These are phyloP conservation scores for Debaryomyces maramus DNA, from an alignment of 805 yeast genomes.

Conservation along the genomic window DNA sequence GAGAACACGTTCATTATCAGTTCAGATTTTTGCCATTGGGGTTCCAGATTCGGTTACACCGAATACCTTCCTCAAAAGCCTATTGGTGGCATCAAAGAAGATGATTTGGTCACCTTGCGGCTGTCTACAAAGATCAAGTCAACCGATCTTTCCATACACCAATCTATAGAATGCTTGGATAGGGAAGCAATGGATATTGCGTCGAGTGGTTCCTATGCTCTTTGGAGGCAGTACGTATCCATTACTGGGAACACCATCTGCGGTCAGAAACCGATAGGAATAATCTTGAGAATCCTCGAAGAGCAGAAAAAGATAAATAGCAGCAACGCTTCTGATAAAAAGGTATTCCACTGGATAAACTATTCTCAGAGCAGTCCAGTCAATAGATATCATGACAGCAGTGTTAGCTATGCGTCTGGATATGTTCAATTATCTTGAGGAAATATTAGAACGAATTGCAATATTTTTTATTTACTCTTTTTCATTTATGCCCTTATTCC, in stretches of 20 bases:
- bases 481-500: too few species aligned
- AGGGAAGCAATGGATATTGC: conserved; percentile 65
- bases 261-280: conserved; percentile 80
- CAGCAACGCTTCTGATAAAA: background rate
- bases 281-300: conserved; percentile 59
- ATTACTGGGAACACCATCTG: conserved; percentile 87
- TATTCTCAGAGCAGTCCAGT: conserved; percentile 76
- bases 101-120: conserved; percentile 15
- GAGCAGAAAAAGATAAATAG: conserved; percentile 14
- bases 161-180: conserved; percentile 76
- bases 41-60: conserved; percentile 45
- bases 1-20: conserved; percentile 73
- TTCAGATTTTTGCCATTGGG: conserved; percentile 96
- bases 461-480: too few species aligned
- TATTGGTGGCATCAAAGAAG: conserved; percentile 18
- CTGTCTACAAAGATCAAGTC: conserved; percentile 9
- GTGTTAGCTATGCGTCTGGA: conserved; percentile 93
- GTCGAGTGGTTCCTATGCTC: conserved; percentile 50
- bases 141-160: conserved; percentile 51
- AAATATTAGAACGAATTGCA: too few species aligned
- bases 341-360: conserved; percentile 65
- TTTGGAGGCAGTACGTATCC: conserved; percentile 68
- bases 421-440: conserved; percentile 35
- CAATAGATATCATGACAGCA: conserved; percentile 52
- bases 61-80: conserved; percentile 23